These are phyloP conservation scores for Ettlia oleoabundans DNA, from an alignment of 139 green algal genomes.

Conservation along the genomic window DNA sequence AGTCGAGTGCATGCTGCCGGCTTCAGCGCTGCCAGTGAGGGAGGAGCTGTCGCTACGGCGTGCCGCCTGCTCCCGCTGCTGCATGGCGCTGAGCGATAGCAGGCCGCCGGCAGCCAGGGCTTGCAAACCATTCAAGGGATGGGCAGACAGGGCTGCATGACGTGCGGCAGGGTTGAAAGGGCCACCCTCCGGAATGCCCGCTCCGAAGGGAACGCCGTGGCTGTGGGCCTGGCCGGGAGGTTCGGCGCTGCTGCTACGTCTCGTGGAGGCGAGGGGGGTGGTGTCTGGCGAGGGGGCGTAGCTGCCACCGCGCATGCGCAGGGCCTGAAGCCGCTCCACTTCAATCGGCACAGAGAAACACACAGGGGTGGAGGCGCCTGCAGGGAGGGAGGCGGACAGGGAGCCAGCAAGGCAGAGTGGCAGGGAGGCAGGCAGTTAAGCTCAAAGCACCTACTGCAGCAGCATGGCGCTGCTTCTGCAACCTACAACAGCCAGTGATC, in stretches of 20 bases:
- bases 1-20: slow-evolving; percentile 5
- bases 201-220: slow-evolving; percentile 20
- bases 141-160: too few relatives aligned
- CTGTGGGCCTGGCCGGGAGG: not conserved
- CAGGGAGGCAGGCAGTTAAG: not conserved
- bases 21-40: not conserved
- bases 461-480: too few relatives aligned
- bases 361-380: not conserved
- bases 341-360: not conserved
- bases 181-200: not conserved
- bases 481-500: too few relatives aligned
- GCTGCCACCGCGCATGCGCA: not conserved
- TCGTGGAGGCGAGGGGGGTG: not conserved
- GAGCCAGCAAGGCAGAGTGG: not conserved
- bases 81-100: not conserved
- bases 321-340: not conserved
- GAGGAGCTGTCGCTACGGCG: not conserved
- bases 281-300: not conserved
- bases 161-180: not conserved
- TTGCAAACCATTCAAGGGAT: too few relatives aligned
- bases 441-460: not conserved
- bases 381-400: not conserved
- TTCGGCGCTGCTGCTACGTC: slow-evolving; percentile 6
- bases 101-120: slow-evolving; percentile 2
- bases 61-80: slow-evolving; percentile 2